Conservation (phyloP, 164 flowering plant species). For the Akebia trifoliata region DNA sequence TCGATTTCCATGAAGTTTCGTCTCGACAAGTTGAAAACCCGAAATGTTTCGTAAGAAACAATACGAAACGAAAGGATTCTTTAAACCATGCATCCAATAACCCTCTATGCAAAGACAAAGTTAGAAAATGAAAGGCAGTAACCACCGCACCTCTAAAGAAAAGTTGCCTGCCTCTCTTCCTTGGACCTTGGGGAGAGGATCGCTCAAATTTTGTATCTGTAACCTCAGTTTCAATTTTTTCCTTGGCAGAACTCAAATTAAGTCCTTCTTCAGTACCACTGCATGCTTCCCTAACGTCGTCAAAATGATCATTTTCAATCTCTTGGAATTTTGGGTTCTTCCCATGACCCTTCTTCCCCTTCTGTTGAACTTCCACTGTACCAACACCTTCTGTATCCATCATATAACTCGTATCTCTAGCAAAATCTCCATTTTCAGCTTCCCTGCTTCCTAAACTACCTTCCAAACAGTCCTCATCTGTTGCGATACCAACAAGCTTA, state of each 20-base stretch:
- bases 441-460: constrained; percentile 59
- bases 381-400: constrained; percentile 33
- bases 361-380: constrained; percentile 23
- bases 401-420: constrained; percentile 25
- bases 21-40: too few relatives aligned
- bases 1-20: too few relatives aligned
- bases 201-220: constrained; percentile 24
- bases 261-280: constrained; percentile 71
- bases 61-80: too few relatives aligned
- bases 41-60: too few relatives aligned
- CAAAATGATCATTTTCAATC: constrained; percentile 29
- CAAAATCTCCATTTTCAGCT: constrained; percentile 50
- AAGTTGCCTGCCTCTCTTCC: constrained; percentile 52
- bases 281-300: constrained; percentile 63
- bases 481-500: constrained; percentile 28
- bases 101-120: not conserved
- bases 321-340: constrained; percentile 33
- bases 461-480: constrained; percentile 46
- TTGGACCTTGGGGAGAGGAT: constrained; percentile 34
- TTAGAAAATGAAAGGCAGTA: not conserved
- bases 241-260: constrained; percentile 24
- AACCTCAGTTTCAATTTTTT: constrained; percentile 41
- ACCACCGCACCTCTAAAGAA: constrained; percentile 35
- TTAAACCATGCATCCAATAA: too few relatives aligned
- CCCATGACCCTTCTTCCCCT: constrained; percentile 34